These are phyloP conservation scores for Suillus spraguei DNA, from an alignment of 768 basidiomycete genomes.

Conservation along the genomic window DNA sequence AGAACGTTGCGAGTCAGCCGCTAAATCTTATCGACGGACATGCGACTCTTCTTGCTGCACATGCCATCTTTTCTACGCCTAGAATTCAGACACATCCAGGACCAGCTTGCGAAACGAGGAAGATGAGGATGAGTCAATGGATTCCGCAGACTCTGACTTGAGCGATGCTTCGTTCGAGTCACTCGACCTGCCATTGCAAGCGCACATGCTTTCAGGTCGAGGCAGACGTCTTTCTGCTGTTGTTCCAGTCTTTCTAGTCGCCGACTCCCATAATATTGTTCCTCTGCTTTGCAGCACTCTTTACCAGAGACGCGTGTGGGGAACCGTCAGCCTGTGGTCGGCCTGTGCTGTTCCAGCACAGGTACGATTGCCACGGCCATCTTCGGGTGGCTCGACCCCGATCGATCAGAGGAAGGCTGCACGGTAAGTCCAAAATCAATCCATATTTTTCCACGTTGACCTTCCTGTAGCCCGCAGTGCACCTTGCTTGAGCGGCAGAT, in stretches of 20 bases:
- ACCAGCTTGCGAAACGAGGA: neutral
- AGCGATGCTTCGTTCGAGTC: neutral
- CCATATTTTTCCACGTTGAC: neutral
- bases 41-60: neutral
- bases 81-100: no score
- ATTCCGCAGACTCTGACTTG: neutral
- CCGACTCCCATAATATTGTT: conserved; percentile 7
- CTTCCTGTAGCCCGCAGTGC: conserved; percentile 1
- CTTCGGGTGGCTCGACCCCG: conserved; percentile 3
- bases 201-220: conserved; percentile 2
- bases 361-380: neutral
- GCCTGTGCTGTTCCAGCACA: neutral
- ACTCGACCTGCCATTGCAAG: conserved; percentile 10
- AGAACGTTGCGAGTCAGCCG: neutral
- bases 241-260: conserved; percentile 11
- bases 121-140: neutral
- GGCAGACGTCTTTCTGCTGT: neutral
- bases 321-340: conserved; percentile 11
- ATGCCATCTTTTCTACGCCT: neutral
- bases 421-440: neutral
- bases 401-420: neutral
- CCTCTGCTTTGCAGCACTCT: conserved; percentile 6
- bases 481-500: neutral
- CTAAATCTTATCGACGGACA: neutral
- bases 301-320: conserved; percentile 13